A percentile compares a stretch with the other conserved stretches of the same genome.
Conservation (phyloP, 163 green algal species). For the Volvox carteri region DNA sequence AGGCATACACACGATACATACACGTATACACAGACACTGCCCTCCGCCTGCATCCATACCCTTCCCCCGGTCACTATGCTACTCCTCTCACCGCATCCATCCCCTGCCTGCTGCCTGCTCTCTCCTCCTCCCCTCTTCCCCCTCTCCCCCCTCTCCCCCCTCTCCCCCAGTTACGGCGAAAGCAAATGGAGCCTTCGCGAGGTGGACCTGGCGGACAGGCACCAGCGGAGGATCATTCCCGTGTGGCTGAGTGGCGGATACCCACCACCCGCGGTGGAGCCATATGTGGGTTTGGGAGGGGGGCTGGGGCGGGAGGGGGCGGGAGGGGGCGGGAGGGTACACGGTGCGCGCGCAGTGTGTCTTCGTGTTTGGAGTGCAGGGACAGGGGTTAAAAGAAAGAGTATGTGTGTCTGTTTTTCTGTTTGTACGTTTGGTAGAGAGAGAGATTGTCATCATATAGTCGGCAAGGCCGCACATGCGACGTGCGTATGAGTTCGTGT, state of each 20-base stretch:
- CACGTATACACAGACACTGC: no score
- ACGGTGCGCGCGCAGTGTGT: background rate
- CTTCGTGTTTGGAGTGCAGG: no score
- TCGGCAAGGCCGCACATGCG: background rate
- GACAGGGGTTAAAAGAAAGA: no score
- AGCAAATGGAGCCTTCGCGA: slow-evolving; percentile 24
- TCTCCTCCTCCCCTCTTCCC: background rate
- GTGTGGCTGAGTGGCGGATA: slow-evolving; percentile 22
- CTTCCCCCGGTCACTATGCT: background rate
- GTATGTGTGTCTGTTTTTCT: background rate
- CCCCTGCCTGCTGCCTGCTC: background rate
- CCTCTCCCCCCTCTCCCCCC: background rate
- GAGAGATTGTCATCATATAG: background rate
- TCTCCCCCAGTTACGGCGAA: background rate
- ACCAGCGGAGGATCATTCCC: background rate
- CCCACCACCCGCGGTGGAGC: slow-evolving; percentile 15
- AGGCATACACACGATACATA: no score
- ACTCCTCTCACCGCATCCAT: background rate
- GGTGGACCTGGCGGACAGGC: background rate
- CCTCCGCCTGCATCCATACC: no score
- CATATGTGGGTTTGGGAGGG: background rate
- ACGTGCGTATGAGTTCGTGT: background rate
- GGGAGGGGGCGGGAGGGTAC: background rate
- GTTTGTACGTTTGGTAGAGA: background rate
- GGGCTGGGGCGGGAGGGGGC: background rate